A percentile compares a stretch with the other conserved stretches of the same genome.
phyloP scores from a whole-genome alignment of 148 eudicot species.

The Gaultheria prostrata region DNA sequence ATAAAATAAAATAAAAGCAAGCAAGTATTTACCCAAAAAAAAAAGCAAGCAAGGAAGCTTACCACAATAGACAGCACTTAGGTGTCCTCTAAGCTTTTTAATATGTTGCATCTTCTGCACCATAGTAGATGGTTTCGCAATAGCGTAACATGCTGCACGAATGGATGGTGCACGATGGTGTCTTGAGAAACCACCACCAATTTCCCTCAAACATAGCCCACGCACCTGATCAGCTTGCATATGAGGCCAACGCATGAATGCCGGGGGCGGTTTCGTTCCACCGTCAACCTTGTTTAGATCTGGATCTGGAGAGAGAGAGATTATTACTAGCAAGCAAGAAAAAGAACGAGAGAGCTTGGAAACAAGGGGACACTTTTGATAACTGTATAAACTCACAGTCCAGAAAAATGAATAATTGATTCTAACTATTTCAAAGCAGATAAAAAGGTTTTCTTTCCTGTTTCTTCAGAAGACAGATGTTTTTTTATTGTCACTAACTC shows the following conservation, averaged over 20 bases:
- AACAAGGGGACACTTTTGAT: not conserved
- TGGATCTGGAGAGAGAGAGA: conserved; percentile 22
- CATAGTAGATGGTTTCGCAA: conserved; percentile 93
- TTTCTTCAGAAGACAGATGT: not conserved
- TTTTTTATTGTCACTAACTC: not conserved
- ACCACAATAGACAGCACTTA: conserved; percentile 98
- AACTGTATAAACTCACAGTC: not conserved
- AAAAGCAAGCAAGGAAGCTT: conserved; percentile 13
- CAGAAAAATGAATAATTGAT: not conserved
- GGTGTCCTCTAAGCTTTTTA: conserved; percentile 78
- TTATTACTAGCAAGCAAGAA: not conserved
- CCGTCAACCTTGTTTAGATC: conserved; percentile 42
- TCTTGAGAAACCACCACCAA: conserved; percentile 92
- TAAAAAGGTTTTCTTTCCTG: not conserved
- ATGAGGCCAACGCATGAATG: conserved; percentile 91
- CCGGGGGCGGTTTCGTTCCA: conserved; percentile 44
- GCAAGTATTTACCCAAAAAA: not conserved
- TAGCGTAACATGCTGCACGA: conserved; percentile 87
- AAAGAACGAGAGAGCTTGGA: conserved; percentile 3
- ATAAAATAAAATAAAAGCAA: not conserved
- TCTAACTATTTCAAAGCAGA: not conserved
- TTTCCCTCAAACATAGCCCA: conserved; percentile 83
- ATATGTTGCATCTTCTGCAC: conserved; percentile 92
- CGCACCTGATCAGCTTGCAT: conserved; percentile 83
- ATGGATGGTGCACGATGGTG: conserved; percentile 92